Percentiles rank a stretch among this genome's conserved stretches.
Conservation (phyloP, 495 filamentous ascomycete genomes). For the Pyronema omphalodes region DNA sequence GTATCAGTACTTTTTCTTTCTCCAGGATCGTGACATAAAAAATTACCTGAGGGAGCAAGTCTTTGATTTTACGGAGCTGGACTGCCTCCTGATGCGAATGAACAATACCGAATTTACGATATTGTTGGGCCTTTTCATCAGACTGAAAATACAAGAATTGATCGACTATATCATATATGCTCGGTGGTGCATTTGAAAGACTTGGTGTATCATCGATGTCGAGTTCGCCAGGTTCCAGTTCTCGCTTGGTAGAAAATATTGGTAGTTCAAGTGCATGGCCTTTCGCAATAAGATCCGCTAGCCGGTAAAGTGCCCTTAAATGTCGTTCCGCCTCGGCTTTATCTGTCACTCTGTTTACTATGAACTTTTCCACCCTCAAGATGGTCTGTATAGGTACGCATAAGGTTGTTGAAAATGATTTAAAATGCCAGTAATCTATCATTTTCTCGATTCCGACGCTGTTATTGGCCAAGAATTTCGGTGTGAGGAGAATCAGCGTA, state of each 20-base stretch:
- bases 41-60: neutral
- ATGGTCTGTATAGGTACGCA: slow-evolving; percentile 11
- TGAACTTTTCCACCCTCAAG: slow-evolving; percentile 5
- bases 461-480: slow-evolving; percentile 13
- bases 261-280: neutral
- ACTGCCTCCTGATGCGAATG: slow-evolving; percentile 12
- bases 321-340: slow-evolving; percentile 5
- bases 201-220: neutral
- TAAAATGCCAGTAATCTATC: slow-evolving; percentile 15
- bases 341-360: slow-evolving; percentile 1
- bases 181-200: slow-evolving; percentile 8
- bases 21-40: neutral
- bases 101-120: slow-evolving; percentile 18
- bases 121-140: slow-evolving; percentile 9
- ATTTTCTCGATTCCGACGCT: slow-evolving; percentile 7
- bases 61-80: too few species aligned
- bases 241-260: neutral
- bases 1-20: neutral
- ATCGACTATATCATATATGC: slow-evolving; percentile 14
- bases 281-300: slow-evolving; percentile 8
- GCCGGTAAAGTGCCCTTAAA: neutral
- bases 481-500: slow-evolving; percentile 18
- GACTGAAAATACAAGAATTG: slow-evolving; percentile 17
- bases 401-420: slow-evolving; percentile 19
- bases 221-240: slow-evolving; percentile 2